Base-by-base conservation (phyloP, 352 stramenopile species). In the Globisporangium ultimum region DNA sequence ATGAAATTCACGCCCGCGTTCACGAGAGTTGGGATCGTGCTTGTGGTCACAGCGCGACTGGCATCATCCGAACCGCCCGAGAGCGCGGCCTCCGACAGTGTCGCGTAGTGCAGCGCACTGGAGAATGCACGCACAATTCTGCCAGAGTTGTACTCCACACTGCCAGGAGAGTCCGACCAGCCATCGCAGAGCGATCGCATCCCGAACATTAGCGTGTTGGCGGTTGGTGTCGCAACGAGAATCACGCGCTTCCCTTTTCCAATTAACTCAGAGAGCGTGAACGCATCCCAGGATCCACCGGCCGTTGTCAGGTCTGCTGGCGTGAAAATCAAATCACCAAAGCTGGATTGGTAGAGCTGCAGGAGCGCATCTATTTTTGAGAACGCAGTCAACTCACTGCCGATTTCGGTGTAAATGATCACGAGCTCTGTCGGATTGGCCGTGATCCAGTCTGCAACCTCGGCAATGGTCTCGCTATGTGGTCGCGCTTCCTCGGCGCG, bases 401-500 rank as follows among this genome's bases (percentile, higher is more conserved):
- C 68, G 14, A 86, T 65, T 40, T 91, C 78, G 2, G 80, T 74
- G 68, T 89, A 89, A 14, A 89, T 50, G 17, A 89, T 60, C 11
- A 87, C 21, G 8, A 86, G 63, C 0, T 89, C 79, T 40, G 56
- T 66, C 18, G 76, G 61, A 52, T 79, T 72, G 17, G 58, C 60
- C 51, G 80, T 68, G 55, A 95, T 51, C 86, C 86, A 93, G 24
- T 65, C 62, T 3, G 74, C 69, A 24, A 95, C 43, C 43, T 91
- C 86, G 8, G 63, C 60, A 8, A 95, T 55, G 14, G 80, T 74
- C 21, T 84, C 72, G 34, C 67, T 74, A 45, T 87, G 63, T 18
- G 65, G 58, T 2, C 79, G 73, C 51, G 87, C 68, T 21, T 89
- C 74, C 15, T 89, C 84, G 8, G 80, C 71, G 13, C 79, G 83